Base-by-base conservation (phyloP, 2,329 filamentous ascomycete species). In the Talaromyces amestolkiae region DNA sequence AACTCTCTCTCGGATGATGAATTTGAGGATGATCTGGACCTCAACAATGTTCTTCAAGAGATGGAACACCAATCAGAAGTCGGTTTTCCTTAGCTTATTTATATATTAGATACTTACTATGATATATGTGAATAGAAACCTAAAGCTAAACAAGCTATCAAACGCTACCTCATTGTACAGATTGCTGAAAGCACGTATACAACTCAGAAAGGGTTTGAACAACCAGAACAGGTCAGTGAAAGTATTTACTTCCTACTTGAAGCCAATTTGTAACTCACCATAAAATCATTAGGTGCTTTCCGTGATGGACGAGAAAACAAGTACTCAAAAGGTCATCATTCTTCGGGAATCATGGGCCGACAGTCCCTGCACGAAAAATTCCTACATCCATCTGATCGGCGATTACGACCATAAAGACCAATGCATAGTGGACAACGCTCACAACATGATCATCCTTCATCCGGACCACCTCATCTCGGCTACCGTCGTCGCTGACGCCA, bases 401-500 rank as follows among this genome's bases (percentile, higher is more conserved):
- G 80, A 86, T 3, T 97, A 96, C 71, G 85, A 89, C 65, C 70
- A 78, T 0, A 83, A 81, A 17, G 91, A 91, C 1, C 87, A 89
- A 74, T 96, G 93, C 74, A 80, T 96, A 56, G 85, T 98, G 68
- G 91, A 96, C 74, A 92, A 98, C 75, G 83, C 85, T 2, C 84
- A 93, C 71, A 92, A 95, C 72, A 90, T 98, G 77, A 81, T 99
- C 60, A 93, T 99, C 65, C 80, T 99, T 15, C 93, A 99, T 73
- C 95, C 95, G 0, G 95, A 99, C 73, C 93, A 98, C 78, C 85
- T 99, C 39, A 90, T 99, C 62, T 98, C 95, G 2, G 91, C 95
- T 2, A 98, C 95, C 0, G 92, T 96, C 5, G 91, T 99, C 51
- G 93, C 93, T n/a, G 95, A 99, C 77, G 97, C 95, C 0, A 97